Conservation (phyloP, 2,329 filamentous ascomycete genomes). For the Apiospora saccharicola region DNA sequence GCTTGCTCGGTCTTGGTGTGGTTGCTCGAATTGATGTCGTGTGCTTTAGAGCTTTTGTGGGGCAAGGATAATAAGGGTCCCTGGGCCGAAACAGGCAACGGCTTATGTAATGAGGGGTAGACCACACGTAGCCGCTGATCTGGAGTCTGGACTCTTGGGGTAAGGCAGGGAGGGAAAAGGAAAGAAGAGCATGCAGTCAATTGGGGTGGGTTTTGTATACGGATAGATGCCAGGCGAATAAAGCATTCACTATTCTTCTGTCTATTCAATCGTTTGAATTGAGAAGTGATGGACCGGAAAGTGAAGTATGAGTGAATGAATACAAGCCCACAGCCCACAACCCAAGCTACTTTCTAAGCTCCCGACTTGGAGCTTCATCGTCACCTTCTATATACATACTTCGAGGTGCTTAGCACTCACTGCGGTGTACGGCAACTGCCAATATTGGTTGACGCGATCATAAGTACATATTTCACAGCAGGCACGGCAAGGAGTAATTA, state of each 20-base stretch:
- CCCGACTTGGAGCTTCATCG: neutral
- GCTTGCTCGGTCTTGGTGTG: conserved; percentile 16
- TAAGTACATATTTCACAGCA: neutral
- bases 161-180: neutral
- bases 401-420: neutral
- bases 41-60: conserved; percentile 25
- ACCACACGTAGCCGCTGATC: neutral
- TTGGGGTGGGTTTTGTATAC: neutral
- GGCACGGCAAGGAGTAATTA: neutral
- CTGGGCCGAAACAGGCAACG: conserved; percentile 15
- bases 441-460: neutral
- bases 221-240: neutral
- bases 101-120: conserved; percentile 22
- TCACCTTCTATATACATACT: neutral
- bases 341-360: no score
- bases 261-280: neutral
- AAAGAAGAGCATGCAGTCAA: neutral
- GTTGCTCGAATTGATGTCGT: conserved; percentile 25
- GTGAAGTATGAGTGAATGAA: neutral
- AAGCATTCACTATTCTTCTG: neutral
- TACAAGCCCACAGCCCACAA: no score
- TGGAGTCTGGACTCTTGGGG: neutral
- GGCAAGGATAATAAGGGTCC: conserved; percentile 11
- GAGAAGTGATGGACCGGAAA: neutral
- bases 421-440: neutral